A percentile compares a stretch with the other conserved stretches of the same genome.
Conservation (phyloP, 345 rosid species). For the Durio zibethinus region DNA sequence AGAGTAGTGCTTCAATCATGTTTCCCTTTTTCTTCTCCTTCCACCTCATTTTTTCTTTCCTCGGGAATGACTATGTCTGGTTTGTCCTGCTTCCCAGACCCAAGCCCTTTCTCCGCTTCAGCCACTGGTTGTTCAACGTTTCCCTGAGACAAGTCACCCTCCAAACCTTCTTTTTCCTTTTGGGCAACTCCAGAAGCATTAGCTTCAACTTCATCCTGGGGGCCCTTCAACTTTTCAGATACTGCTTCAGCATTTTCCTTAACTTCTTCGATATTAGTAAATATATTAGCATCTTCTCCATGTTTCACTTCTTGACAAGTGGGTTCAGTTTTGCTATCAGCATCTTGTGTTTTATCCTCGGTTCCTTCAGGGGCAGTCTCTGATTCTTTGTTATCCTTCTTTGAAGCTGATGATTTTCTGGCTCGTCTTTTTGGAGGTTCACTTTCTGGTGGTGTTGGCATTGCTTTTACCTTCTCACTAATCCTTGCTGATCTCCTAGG, state of each 20-base stretch:
- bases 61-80: not conserved
- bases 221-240: slow-evolving; percentile 17
- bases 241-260: slow-evolving; percentile 23
- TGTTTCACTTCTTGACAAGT: slow-evolving; percentile 18
- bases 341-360: slow-evolving; percentile 28
- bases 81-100: not conserved
- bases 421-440: slow-evolving; percentile 53
- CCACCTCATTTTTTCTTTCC: slow-evolving; percentile 15
- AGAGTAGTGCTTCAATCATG: not conserved
- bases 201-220: slow-evolving; percentile 6
- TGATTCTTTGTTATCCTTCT: slow-evolving; percentile 45
- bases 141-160: not conserved
- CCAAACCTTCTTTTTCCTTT: not conserved
- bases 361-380: slow-evolving; percentile 32
- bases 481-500: slow-evolving; percentile 74
- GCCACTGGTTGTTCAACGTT: not conserved
- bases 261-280: slow-evolving; percentile 23
- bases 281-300: slow-evolving; percentile 23
- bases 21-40: slow-evolving; percentile 12
- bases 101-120: not conserved
- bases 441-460: slow-evolving; percentile 32
- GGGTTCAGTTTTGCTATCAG: slow-evolving; percentile 10
- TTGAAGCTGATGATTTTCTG: slow-evolving; percentile 44
- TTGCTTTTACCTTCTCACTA: slow-evolving; percentile 50
- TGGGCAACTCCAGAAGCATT: slow-evolving; percentile 18